Base-by-base conservation (phyloP, 768 basidiomycete species). In the Paxillus rubicundulus region DNA sequence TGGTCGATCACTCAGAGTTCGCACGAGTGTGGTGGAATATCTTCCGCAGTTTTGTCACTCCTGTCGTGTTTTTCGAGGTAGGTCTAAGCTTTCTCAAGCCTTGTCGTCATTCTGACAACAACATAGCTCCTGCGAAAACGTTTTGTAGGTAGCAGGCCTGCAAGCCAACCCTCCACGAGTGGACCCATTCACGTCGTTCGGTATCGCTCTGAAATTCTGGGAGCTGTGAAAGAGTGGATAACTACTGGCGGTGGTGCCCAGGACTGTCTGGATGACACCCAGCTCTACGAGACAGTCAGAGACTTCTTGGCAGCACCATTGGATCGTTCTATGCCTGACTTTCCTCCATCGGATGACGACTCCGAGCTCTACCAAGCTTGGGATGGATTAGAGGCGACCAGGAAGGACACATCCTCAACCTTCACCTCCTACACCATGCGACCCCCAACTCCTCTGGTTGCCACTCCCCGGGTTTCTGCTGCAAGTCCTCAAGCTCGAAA, bases 61-160 rank as follows among this genome's bases (percentile, higher is more conserved):
- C 91, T 0, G 67, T 86, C 8, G 86, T 87, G 2, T 88, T 93
- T 61, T 92, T 93, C 64, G 89, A 92, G 83, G 91, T 90, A 61
- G 44, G 79, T 51, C 43, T 42, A 39, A 17, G 7, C n/a, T 20
- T 17, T 20, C 2, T 43, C 28, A 2, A 4, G 7, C 2, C 14
- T 18, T 45, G 43, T 42, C 5, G 9, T 0, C 12, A 17, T 3
- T 16, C 62, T 61, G 12, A 66, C 16, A 21, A 9, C 3, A 9
- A 27, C 3, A 3, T 60, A 93, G 89, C 75, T 91, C 13, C 70
- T 93, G 48, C 80, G 87, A 46, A 92, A 91, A 70, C 81, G 85
- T 30, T 92, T 88, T 57, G 66, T 84, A 17, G 76, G 76, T 18
- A 50, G 75, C 75, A 28, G 80, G 74, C 58, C 79, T 69, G 38